phyloP scores from a whole-genome alignment of 768 basidiomycete species.

The Cantharellus cinnabarinus region DNA sequence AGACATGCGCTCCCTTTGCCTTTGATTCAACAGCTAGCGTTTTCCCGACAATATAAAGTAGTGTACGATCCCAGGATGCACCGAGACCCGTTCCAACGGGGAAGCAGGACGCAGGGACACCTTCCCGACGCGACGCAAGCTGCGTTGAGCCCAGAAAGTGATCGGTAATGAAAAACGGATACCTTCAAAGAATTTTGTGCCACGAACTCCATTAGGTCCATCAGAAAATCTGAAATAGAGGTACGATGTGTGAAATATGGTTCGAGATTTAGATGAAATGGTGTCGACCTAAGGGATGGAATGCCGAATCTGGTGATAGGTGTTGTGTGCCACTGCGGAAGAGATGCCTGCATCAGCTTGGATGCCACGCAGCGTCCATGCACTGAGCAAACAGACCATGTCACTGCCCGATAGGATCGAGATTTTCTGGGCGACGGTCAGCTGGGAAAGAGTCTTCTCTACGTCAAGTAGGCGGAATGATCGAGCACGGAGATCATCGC shows the following conservation, averaged over 20 bases:
- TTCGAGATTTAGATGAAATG: not conserved
- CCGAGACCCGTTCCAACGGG: slow-evolving; percentile 41
- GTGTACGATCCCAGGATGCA: slow-evolving; percentile 49
- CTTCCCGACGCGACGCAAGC: slow-evolving; percentile 18
- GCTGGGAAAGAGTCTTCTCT: slow-evolving; percentile 34
- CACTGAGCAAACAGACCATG: not conserved
- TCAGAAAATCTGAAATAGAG: slow-evolving; percentile 37
- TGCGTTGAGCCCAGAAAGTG: too few relatives aligned
- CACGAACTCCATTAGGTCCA: slow-evolving; percentile 43
- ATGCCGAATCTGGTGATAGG: slow-evolving; percentile 42
- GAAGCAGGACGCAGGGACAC: not conserved
- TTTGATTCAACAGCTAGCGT: slow-evolving; percentile 56
- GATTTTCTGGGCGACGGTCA: slow-evolving; percentile 59
- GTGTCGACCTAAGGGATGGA: slow-evolving; percentile 27
- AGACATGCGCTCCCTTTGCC: slow-evolving; percentile 41
- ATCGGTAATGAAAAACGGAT: slow-evolving; percentile 20
- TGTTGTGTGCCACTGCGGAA: slow-evolving; percentile 48
- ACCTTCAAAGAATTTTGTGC: not conserved
- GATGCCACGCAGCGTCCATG: not conserved
- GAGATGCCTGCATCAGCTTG: not conserved
- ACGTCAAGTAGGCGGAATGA: slow-evolving; percentile 18
- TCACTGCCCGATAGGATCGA: slow-evolving; percentile 51
- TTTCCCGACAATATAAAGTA: slow-evolving; percentile 39
- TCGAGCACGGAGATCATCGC: not conserved
- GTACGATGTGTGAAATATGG: not conserved